These are phyloP conservation scores for Zasmidium citrigriseum DNA, from an alignment of 2,329 filamentous ascomycete species.

Conservation along the genomic window DNA sequence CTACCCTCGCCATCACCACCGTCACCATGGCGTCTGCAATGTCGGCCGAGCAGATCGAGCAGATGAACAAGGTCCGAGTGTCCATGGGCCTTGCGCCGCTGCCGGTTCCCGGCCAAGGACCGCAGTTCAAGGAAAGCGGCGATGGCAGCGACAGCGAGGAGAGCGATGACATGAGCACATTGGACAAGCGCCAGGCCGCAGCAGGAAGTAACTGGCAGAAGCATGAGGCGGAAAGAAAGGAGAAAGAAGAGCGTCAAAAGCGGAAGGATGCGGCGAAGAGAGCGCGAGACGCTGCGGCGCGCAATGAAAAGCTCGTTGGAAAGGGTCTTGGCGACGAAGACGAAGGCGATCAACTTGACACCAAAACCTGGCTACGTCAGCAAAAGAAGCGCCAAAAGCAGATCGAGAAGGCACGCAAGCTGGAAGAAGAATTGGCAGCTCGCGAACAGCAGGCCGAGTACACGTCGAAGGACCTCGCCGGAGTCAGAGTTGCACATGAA, in stretches of 20 bases:
- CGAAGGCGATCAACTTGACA: conserved; percentile 66
- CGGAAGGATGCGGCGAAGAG: conserved; percentile 82
- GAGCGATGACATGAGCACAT: conserved; percentile 75
- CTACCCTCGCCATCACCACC: neutral
- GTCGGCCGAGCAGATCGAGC: conserved; percentile 71
- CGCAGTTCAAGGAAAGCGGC: conserved; percentile 58
- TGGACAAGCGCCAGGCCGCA: conserved; percentile 76
- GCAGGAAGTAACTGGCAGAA: conserved; percentile 75
- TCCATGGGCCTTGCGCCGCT: conserved; percentile 89
- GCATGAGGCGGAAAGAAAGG: conserved; percentile 66
- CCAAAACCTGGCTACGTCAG: conserved; percentile 81
- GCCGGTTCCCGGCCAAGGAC: conserved; percentile 73
- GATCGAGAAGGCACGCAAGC: conserved; percentile 70
- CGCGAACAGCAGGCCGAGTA: conserved; percentile 73
- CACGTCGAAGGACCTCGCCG: conserved; percentile 81
- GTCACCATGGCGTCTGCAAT: conserved; percentile 32
- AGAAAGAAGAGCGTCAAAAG: conserved; percentile 77
- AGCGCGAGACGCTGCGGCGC: conserved; percentile 80
- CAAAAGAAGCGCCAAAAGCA: conserved; percentile 95
- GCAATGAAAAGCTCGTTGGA: conserved; percentile 74
- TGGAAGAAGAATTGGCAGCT: conserved; percentile 76
- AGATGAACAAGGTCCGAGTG: conserved; percentile 88
- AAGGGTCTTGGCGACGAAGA: conserved; percentile 78
- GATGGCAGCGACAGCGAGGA: conserved; percentile 54
- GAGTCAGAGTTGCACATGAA: conserved; percentile 90